Base-by-base conservation (phyloP, 129 eudicot species). In the Pittosporum tobira region DNA sequence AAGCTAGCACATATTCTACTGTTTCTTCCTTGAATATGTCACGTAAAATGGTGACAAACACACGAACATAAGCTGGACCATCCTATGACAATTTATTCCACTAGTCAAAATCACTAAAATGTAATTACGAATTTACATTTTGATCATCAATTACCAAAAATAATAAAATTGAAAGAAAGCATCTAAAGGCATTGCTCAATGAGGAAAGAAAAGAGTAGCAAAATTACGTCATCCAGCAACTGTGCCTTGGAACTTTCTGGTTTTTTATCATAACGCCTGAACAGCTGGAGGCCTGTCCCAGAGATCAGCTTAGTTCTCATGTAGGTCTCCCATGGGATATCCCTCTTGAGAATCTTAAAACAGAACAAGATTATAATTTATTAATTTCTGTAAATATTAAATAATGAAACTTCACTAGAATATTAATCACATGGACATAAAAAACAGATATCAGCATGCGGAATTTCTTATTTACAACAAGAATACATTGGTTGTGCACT, bases 1-100 rank as follows among this genome's bases (percentile, higher is more conserved):
- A 75, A 73, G 95, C 94, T 54, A 90, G 73, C 72, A 85, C 87
- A 74, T 90, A 90, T 76, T 90, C 97, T n/a, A 90, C 95, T 0
- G 89, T 85, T 59, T 90, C 97, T 73, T 85, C 97, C 77, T 90
- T 90, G 70, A 70, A 80, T 67, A 90, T 80, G 67, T 90, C 97
- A 51, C 87, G 88, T 73, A 90, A 69, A 61, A 85, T 85, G 78
- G 84, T 80, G 14, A 85, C 73, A 53, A 90, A 82, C 48, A 85
- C 78, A 47, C 76, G 88, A 47, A 90, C 73, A 69, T 90, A 90
- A 63, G 97, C 74, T 26, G 95, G 81, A 64, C 97, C 97, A 72
- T 85, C 97, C 97, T 90, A 94, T 71, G 45, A 71, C 48, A 81
- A 31, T 29, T 38, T 22, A 38, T 63, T 18, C 27, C 58, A 62